Percentiles rank a stretch among this genome's conserved stretches.
These are phyloP conservation scores for Leccinum arenicola DNA, from an alignment of 768 basidiomycete genomes.

Conservation along the genomic window DNA sequence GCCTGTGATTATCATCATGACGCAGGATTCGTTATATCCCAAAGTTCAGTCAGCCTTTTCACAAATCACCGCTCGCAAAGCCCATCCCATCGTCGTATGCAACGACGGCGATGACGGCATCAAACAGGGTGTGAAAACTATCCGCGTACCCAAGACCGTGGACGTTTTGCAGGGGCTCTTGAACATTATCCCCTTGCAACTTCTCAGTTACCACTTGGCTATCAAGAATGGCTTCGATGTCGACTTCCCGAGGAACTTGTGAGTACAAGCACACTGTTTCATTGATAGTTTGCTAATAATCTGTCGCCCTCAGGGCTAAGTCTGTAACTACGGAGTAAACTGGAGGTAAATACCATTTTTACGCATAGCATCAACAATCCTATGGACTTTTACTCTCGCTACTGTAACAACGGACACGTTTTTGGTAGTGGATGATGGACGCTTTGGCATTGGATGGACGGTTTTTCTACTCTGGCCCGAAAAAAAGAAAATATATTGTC, in stretches of 20 bases:
- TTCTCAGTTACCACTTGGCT: conserved; percentile 94
- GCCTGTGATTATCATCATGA: conserved; percentile 99
- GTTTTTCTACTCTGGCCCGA: conserved; percentile 4
- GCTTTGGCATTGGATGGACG: conserved; percentile 25
- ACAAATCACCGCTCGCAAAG: conserved; percentile 97
- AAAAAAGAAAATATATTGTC: background rate
- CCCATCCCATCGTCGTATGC: conserved; percentile 92
- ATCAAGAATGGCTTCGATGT: conserved; percentile 96
- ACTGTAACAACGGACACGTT: conserved; percentile 21
- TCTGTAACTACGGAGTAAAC: conserved; percentile 72
- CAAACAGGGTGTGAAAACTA: conserved; percentile 72
- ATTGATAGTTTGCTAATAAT: conserved; percentile 7
- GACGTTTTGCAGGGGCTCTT: conserved; percentile 84
- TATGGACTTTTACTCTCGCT: conserved; percentile 16
- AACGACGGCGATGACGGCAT: conserved; percentile 88
- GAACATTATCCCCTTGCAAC: conserved; percentile 95
- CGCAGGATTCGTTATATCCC: conserved; percentile 95
- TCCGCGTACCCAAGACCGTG: conserved; percentile 92
- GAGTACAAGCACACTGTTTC: conserved; percentile 32
- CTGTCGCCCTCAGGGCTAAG: conserved; percentile 52
- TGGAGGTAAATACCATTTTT: background rate
- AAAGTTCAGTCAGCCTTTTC: conserved; percentile 96
- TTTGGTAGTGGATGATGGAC: conserved; percentile 30
- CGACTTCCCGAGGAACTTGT: conserved; percentile 97
- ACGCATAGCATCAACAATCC: background rate